phyloP scores from a whole-genome alignment of 2,329 filamentous ascomycete species.

The Pseudogymnoascus sp. region DNA sequence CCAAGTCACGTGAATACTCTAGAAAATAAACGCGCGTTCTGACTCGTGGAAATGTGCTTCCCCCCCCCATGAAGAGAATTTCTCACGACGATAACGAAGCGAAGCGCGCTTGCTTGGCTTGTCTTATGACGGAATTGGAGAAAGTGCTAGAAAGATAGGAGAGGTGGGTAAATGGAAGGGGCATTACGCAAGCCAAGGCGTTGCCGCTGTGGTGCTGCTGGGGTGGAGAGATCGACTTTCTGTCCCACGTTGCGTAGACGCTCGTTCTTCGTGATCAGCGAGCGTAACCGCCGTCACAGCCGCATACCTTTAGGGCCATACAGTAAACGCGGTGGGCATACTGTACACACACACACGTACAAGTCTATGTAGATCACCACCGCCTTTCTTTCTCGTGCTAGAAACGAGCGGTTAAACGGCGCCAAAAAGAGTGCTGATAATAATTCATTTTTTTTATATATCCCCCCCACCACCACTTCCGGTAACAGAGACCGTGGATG shows the following conservation, averaged over 20 bases:
- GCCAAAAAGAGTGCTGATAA: background rate
- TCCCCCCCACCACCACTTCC: background rate
- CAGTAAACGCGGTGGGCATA: background rate
- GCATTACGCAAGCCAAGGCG: background rate
- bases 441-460: background rate
- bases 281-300: background rate
- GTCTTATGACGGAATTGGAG: background rate
- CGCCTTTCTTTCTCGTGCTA: background rate
- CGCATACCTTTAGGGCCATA: background rate
- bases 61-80: background rate
- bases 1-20: background rate
- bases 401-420: background rate
- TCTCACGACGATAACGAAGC: background rate
- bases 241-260: background rate
- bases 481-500: background rate
- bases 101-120: background rate
- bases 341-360: background rate
- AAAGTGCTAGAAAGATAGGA: background rate
- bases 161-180: background rate
- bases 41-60: background rate
- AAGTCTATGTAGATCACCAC: background rate
- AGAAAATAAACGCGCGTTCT: background rate
- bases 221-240: background rate
- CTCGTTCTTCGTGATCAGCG: background rate
- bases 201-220: background rate